Base-by-base conservation (phyloP, 345 rosid genomes). In the Boechera divaricarpa region DNA sequence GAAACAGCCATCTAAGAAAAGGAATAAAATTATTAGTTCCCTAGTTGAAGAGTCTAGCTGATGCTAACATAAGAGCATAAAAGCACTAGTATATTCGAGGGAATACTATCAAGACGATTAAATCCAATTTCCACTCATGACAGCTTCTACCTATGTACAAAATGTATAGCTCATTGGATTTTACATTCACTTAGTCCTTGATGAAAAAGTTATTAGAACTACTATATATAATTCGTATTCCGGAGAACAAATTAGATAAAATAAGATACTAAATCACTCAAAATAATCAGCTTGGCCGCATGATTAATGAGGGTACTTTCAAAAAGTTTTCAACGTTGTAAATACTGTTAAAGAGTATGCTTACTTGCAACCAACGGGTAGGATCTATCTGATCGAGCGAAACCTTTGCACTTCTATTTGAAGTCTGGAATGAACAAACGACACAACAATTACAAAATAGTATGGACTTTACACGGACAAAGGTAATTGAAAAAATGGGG, bases 361-460 rank as follows among this genome's bases (percentile, higher is more conserved):
- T 89, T 85, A 95, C 99, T 80, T 88, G 99, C 79, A 95, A 89
- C 98, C 98, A 95, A 63, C 97, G 92, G 54, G 76, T 87, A 72
- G 96, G 89, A 77, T 95, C 98, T 60, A 70, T 69, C 68, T 95
- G 96, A 75, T 95, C 99, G 39, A 83, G 84, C 35, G 87, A 85
- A 77, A 86, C 90, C 86, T 92, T 89, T 74, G 81, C 86, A 83
- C 88, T 88, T 88, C 89, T 87, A 55, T 69, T 88, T 58, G 92
- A 80, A 69, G 90, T 82, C 99, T 95, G 90, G 73, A 81, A 59
- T 81, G 74, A 65, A 48, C 49, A 56, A 63, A 55, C 31, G 16
- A 33, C 42, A 67, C 38, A 36, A 31, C 8, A 26, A 36, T 66
- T 73, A 67, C 65, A 21, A 7, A 2, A 24, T 21, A 5, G 58